These are phyloP conservation scores for Leishmania gerbilli DNA, from an alignment of 208 protist species.

Conservation along the genomic window DNA sequence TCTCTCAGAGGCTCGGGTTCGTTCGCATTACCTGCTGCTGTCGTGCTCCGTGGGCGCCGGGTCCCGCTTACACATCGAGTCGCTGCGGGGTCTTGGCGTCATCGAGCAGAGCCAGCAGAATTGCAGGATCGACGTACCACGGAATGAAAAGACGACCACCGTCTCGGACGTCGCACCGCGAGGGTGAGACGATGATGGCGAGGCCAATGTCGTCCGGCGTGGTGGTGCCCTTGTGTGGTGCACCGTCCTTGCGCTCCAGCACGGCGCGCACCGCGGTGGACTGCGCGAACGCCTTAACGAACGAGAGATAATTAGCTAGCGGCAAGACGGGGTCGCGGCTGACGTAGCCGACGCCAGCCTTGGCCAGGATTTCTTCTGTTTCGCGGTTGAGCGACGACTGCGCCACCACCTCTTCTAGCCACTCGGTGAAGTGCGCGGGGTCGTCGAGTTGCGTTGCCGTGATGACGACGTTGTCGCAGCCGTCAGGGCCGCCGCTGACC, in stretches of 20 bases:
- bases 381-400: constrained; percentile 74
- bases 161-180: constrained; percentile 74
- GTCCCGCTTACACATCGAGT: not conserved
- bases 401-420: constrained; percentile 82
- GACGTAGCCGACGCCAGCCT: constrained; percentile 74
- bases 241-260: constrained; percentile 19
- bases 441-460: constrained; percentile 49
- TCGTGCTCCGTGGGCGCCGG: not conserved
- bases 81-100: not conserved
- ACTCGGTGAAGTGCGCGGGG: constrained; percentile 44
- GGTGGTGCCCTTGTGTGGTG: constrained; percentile 16
- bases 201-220: constrained; percentile 52
- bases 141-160: constrained; percentile 77
- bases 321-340: constrained; percentile 66
- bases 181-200: constrained; percentile 57
- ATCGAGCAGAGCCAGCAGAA: constrained; percentile 61
- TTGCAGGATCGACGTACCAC: constrained; percentile 78
- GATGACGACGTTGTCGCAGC: constrained; percentile 62
- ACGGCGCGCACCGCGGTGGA: constrained; percentile 59
- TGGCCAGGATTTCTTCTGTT: constrained; percentile 40
- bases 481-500: constrained; percentile 52
- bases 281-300: constrained; percentile 65
- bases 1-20: not conserved
- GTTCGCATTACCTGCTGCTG: not conserved
- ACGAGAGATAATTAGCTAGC: constrained; percentile 75